Conservation (phyloP, 805 yeast species). For the Cyberlindnera lachancei region DNA sequence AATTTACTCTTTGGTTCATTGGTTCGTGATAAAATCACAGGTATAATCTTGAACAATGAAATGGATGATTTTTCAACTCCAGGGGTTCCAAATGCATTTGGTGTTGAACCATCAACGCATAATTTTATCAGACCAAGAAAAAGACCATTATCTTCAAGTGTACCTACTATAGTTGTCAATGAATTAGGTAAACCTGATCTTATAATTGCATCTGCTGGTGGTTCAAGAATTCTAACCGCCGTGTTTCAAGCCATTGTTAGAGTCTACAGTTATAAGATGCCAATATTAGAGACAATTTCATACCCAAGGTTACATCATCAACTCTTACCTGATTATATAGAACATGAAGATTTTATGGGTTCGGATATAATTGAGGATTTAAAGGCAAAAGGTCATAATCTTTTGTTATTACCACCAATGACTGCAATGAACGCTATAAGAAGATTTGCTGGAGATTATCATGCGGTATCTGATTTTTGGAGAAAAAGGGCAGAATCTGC, state of each 20-base stretch:
- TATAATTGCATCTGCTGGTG: slow-evolving; percentile 91
- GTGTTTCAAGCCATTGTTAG: slow-evolving; percentile 76
- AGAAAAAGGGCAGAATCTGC: slow-evolving; percentile 72
- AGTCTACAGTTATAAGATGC: slow-evolving; percentile 46
- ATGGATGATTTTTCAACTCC: slow-evolving; percentile 94
- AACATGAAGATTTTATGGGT: slow-evolving; percentile 51
- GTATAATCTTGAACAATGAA: slow-evolving; percentile 76
- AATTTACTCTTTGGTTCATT: slow-evolving; percentile 78
- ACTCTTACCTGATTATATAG: slow-evolving; percentile 62
- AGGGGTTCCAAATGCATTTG: slow-evolving; percentile 63
- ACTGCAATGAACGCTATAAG: slow-evolving; percentile 54
- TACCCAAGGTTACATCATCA: slow-evolving; percentile 89
- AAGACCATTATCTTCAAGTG: slow-evolving; percentile 78
- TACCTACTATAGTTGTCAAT: slow-evolving; percentile 63
- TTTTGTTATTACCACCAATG: slow-evolving; percentile 35
- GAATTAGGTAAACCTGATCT: slow-evolving; percentile 46
- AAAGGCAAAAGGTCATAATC: slow-evolving; percentile 40
- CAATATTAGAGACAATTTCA: slow-evolving; percentile 62
- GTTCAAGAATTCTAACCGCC: slow-evolving; percentile 77
- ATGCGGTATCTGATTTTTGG: slow-evolving; percentile 89
- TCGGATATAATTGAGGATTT: slow-evolving; percentile 31
- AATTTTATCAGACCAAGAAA: slow-evolving; percentile 70
- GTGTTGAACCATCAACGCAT: slow-evolving; percentile 70
- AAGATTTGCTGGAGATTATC: slow-evolving; percentile 30
- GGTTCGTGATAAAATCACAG: slow-evolving; percentile 76